Evolutionary conservation across 768 basidiomycete species (phyloP), one percentile per base, ranked within the genome.

Genomic region (Lyophyllum semitale): DNA sequence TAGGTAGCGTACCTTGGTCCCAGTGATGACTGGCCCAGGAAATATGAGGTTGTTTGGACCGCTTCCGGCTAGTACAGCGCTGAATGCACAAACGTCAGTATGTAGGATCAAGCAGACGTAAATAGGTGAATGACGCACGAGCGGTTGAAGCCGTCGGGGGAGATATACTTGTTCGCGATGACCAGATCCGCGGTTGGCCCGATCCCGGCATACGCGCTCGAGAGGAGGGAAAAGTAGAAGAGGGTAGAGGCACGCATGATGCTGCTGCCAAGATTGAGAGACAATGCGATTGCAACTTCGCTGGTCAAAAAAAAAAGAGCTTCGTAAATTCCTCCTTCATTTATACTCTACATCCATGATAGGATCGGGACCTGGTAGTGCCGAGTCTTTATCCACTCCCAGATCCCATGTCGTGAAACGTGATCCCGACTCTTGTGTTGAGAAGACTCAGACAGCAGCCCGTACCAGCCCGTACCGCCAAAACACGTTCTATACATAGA

Each of bases 111-210:
- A n/a, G 15, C 27, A 17, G 4, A 23, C 3, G 32, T n/a, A n/a
- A 43, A 33, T 7, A n/a, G 23, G n/a, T n/a, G n/a, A 26, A 11
- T 3, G 12, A 51, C 58, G 32, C 38, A 59, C 58, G 58, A 56
- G 22, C 58, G 71, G 61, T 48, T 54, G 55, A 73, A 80, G 13
- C 81, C 81, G 66, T 83, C 81, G 0, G 81, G 81, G 1, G 76
- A 66, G 40, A 83, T 75, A 11, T 65, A 59, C 52, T 69, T 70
- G 62, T 82, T 82, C 15, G 61, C 67, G 40, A 82, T 68, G 48
- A 70, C 59, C 2, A 82, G 61, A 37, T 75, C 63, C 8, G 68
- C 60, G 30, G 53, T 51, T 15, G 71, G 71, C 0, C 71, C 69
- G 51, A 71, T 64, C 3, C 66, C 60, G 15, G 62, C 66, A 7